A percentile compares a stretch with the other conserved stretches of the same genome.
Conservation (phyloP, 495 filamentous ascomycete genomes). For the Penicillium subrubescens region DNA sequence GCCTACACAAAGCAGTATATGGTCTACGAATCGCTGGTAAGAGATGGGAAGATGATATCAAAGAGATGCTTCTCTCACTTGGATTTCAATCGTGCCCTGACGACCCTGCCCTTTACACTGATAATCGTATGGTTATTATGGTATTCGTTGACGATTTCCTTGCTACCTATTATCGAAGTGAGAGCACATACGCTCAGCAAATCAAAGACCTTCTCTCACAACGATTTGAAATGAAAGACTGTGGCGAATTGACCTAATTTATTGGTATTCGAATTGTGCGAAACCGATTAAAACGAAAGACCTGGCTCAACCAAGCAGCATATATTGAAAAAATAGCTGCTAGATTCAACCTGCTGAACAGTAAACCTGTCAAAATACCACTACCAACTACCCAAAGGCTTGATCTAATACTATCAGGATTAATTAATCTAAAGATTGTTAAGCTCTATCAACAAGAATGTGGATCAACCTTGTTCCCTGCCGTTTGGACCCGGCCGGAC, state of each 20-base stretch:
- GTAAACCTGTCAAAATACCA: too few relatives aligned
- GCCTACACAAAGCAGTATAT: not conserved
- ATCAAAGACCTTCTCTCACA: too few relatives aligned
- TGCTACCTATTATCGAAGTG: not conserved
- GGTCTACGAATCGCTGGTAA: not conserved
- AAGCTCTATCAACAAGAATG: too few relatives aligned
- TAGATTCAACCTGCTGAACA: too few relatives aligned
- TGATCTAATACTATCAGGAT: too few relatives aligned
- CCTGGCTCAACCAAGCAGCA: not conserved
- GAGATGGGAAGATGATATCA: not conserved
- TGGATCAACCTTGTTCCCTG: too few relatives aligned
- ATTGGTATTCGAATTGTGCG: not conserved
- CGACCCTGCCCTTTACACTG: not conserved
- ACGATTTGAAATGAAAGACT: not conserved
- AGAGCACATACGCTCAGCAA: too few relatives aligned
- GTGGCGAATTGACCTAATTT: not conserved
- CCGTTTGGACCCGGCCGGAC: too few relatives aligned
- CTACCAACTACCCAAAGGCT: too few relatives aligned
- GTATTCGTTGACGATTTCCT: not conserved
- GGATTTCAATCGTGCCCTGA: not conserved
- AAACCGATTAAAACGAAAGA: not conserved
- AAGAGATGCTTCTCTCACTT: too few relatives aligned
- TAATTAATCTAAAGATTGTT: too few relatives aligned
- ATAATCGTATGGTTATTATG: not conserved
- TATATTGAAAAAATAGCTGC: not conserved